These are phyloP conservation scores for Vicia faba DNA, from an alignment of 306 rosid genomes.

Conservation along the genomic window DNA sequence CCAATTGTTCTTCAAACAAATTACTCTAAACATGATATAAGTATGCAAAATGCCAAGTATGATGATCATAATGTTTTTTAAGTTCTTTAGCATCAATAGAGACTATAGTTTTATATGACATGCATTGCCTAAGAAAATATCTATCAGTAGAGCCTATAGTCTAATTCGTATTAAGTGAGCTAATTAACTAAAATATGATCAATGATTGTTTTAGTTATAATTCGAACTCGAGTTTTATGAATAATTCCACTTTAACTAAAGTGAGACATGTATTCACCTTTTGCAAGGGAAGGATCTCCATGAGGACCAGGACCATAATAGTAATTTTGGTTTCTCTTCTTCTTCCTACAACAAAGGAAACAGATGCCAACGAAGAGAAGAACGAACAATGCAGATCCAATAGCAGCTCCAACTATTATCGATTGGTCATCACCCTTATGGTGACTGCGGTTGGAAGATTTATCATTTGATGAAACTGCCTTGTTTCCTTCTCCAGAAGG, in stretches of 20 bases:
- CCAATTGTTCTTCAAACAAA: slow-evolving; percentile 11
- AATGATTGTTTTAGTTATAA: too few species aligned
- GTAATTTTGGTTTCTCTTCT: slow-evolving; percentile 47
- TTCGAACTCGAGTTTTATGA: too few species aligned
- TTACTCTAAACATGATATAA: background rate
- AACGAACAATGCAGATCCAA: slow-evolving; percentile 47
- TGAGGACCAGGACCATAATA: slow-evolving; percentile 35
- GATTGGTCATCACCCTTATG: background rate
- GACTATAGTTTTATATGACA: background rate
- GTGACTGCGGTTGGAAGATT: background rate
- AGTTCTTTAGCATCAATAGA: background rate
- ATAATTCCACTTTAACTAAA: too few species aligned
- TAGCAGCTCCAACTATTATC: slow-evolving; percentile 42
- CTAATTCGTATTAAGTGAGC: too few species aligned
- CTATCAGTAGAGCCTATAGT: too few species aligned
- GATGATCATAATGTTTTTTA: background rate
- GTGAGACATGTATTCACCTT: slow-evolving; percentile 37
- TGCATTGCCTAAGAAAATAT: background rate
- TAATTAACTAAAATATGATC: too few species aligned
- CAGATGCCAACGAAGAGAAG: slow-evolving; percentile 37
- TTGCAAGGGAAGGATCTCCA: slow-evolving; percentile 37
- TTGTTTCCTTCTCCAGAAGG: background rate
- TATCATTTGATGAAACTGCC: background rate
- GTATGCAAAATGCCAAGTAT: slow-evolving; percentile 1
- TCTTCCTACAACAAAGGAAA: slow-evolving; percentile 49